These are phyloP conservation scores for Encephalitozoon romaleae DNA, from an alignment of 371 early-diverging fungal genomes.

Conservation along the genomic window DNA sequence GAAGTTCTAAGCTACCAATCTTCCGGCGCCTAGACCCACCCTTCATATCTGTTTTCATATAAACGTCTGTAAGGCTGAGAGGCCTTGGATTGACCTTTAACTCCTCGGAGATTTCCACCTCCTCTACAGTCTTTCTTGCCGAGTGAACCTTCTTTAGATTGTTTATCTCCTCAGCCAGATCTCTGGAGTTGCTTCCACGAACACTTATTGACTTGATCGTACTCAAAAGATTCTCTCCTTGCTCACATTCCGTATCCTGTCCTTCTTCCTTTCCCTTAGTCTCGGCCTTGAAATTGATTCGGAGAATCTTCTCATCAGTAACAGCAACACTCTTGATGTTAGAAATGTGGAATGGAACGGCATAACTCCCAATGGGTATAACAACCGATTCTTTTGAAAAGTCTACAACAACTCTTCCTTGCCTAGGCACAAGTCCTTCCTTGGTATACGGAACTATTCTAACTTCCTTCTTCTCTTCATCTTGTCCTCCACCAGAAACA, in stretches of 20 bases:
- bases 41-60: conserved; percentile 80
- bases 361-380: conserved; percentile 84
- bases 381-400: conserved; percentile 73
- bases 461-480: conserved; percentile 23
- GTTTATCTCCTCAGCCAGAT: conserved; percentile 47
- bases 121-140: conserved; percentile 21
- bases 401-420: conserved; percentile 74
- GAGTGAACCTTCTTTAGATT: conserved; percentile 48
- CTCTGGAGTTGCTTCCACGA: conserved; percentile 6
- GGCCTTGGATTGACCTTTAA: conserved; percentile 42
- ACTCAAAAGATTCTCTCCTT: conserved; percentile 62
- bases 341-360: conserved; percentile 95
- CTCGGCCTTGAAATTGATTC: conserved; percentile 83
- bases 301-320: conserved; percentile 77
- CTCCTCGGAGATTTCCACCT: conserved; percentile 50
- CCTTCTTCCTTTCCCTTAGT: conserved; percentile 69
- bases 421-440: conserved; percentile 51
- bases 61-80: conserved; percentile 65
- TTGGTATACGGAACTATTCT: conserved; percentile 47
- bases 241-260: conserved; percentile 71
- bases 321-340: conserved; percentile 85
- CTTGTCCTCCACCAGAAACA: conserved; percentile 11
- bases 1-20: conserved; percentile 65
- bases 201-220: conserved; percentile 49
- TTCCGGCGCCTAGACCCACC: conserved; percentile 69